phyloP scores from a whole-genome alignment of 805 yeast species.

The Allodekkera sacchari region DNA sequence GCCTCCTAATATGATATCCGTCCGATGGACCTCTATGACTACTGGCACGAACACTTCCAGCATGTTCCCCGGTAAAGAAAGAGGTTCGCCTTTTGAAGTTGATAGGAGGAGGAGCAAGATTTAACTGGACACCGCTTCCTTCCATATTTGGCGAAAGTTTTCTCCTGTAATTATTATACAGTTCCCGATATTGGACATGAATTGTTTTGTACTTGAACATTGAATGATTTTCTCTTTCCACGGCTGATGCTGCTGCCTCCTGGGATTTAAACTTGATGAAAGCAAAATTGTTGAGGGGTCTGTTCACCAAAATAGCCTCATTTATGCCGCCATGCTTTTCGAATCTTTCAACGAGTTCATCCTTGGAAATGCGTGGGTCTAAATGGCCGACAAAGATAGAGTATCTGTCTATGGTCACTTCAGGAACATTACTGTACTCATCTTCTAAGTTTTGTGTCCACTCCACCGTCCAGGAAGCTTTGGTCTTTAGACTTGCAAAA shows the following conservation, averaged over 20 bases:
- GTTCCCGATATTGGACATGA: slow-evolving; percentile 78
- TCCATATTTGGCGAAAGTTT: slow-evolving; percentile 13
- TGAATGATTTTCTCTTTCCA: slow-evolving; percentile 78
- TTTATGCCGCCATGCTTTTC: slow-evolving; percentile 57
- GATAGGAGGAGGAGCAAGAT: slow-evolving; percentile 77
- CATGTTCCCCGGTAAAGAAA: background rate
- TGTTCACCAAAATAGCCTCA: slow-evolving; percentile 46
- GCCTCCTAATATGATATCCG: no score
- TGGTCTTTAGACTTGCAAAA: slow-evolving; percentile 56
- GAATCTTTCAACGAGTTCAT: slow-evolving; percentile 51
- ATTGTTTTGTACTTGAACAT: slow-evolving; percentile 64
- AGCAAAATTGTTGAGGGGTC: slow-evolving; percentile 53
- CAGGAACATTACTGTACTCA: slow-evolving; percentile 24
- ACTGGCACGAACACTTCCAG: no score
- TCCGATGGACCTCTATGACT: no score
- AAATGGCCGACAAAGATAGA: slow-evolving; percentile 80
- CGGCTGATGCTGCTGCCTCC: slow-evolving; percentile 77
- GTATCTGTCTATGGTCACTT: slow-evolving; percentile 51
- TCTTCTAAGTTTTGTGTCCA: slow-evolving; percentile 83
- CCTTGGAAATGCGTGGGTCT: slow-evolving; percentile 43
- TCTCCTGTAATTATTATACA: slow-evolving; percentile 31
- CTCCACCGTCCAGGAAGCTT: slow-evolving; percentile 51
- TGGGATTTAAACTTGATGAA: slow-evolving; percentile 60
- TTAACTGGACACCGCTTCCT: slow-evolving; percentile 19
- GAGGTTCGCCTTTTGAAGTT: slow-evolving; percentile 42